phyloP scores from a whole-genome alignment of 805 yeast species.

The Candida coquimbonensis region DNA sequence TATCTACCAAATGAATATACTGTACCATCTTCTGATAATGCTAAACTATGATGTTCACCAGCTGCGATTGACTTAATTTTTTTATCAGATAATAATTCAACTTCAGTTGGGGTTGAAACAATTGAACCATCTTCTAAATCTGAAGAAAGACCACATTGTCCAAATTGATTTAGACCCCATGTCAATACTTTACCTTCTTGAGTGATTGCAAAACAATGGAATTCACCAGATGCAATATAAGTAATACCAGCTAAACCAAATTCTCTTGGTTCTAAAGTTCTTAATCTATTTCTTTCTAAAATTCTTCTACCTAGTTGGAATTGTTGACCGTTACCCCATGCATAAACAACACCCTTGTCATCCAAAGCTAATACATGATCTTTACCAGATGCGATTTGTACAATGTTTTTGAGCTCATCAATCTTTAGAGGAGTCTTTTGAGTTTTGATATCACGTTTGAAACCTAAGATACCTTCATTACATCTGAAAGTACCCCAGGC shows the following conservation, averaged over 20 bases:
- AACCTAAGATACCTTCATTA: constrained; percentile 88
- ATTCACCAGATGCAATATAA: constrained; percentile 87
- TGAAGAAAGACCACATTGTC: constrained; percentile 85
- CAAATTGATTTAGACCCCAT: constrained; percentile 97
- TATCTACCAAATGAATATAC: constrained; percentile 84
- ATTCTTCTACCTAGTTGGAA: constrained; percentile 86
- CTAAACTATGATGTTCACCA: constrained; percentile 92
- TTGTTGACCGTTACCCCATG: constrained; percentile 98
- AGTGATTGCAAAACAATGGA: constrained; percentile 89
- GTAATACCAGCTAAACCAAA: constrained; percentile 76
- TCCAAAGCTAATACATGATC: constrained; percentile 87
- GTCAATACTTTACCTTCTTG: constrained; percentile 61
- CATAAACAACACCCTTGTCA: constrained; percentile 75
- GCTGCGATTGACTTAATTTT: constrained; percentile 62
- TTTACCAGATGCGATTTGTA: constrained; percentile 85
- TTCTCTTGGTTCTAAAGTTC: constrained; percentile 72
- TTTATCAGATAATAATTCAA: constrained; percentile 55
- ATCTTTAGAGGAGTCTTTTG: constrained; percentile 68
- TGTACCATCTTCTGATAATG: constrained; percentile 65
- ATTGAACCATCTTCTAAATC: constrained; percentile 81
- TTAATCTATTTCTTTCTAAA: constrained; percentile 66
- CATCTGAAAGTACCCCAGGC: constrained; percentile 98
- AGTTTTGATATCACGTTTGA: constrained; percentile 51
- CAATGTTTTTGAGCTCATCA: constrained; percentile 54
- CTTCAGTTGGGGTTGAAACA: constrained; percentile 68